Percentiles rank a stretch among this genome's conserved stretches.
These are phyloP conservation scores for Diaporthe sp. DNA, from an alignment of 2,329 filamentous ascomycete genomes.

Conservation along the genomic window DNA sequence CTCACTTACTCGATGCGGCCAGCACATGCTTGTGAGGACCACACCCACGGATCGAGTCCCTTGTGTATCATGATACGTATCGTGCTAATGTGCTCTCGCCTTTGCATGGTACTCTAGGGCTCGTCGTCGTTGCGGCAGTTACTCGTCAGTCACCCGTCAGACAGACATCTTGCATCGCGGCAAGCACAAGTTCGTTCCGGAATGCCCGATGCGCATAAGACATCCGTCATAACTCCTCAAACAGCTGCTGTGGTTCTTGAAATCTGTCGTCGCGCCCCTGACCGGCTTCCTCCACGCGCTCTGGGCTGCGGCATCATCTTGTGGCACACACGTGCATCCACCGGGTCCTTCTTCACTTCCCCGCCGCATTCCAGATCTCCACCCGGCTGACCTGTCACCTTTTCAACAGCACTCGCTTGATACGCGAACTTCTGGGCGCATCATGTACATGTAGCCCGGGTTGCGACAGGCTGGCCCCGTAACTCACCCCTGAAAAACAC, in stretches of 20 bases:
- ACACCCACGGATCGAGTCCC: not conserved
- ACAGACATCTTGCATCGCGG: constrained; percentile 31
- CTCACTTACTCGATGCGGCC: constrained; percentile 12
- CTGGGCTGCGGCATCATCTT: constrained; percentile 29
- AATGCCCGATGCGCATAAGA: constrained; percentile 17
- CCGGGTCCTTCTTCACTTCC: constrained; percentile 25
- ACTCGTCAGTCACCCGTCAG: constrained; percentile 25
- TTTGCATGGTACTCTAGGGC: not conserved
- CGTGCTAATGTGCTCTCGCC: constrained; percentile 4
- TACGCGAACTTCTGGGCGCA: constrained; percentile 19
- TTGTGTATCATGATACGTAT: constrained; percentile 9
- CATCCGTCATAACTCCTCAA: constrained; percentile 16
- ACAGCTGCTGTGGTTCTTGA: constrained; percentile 22
- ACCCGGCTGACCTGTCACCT: constrained; percentile 39
- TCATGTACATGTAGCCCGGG: constrained; percentile 25
- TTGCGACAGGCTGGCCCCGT: constrained; percentile 14
- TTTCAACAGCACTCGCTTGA: constrained; percentile 17
- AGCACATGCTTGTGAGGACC: not conserved
- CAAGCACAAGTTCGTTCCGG: constrained; percentile 16
- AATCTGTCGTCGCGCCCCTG: constrained; percentile 21
- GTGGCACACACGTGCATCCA: constrained; percentile 33
- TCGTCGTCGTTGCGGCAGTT: constrained; percentile 15
- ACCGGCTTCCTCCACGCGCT: constrained; percentile 29
- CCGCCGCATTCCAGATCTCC: constrained; percentile 41
- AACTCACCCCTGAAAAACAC: constrained; percentile 23